These are phyloP conservation scores for Stenogyne calaminthoides DNA, from an alignment of 305 asterid genomes.

Conservation along the genomic window DNA sequence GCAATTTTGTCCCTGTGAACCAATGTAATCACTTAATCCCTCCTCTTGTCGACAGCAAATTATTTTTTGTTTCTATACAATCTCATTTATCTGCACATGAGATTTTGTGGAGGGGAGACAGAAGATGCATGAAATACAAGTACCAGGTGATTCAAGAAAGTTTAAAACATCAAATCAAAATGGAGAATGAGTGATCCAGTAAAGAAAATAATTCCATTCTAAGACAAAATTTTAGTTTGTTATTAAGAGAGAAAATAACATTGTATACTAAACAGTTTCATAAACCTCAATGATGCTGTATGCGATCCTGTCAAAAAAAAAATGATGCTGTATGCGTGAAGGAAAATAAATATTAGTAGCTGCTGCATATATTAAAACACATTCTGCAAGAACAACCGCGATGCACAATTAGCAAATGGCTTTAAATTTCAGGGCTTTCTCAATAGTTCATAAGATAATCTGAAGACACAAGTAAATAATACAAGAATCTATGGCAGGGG, in stretches of 20 bases:
- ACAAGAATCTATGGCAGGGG: background rate
- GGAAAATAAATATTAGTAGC: background rate
- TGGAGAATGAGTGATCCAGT: background rate
- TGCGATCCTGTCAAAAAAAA: no score
- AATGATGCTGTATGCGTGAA: background rate
- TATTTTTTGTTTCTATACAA: background rate
- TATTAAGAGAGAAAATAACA: background rate
- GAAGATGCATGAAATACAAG: background rate
- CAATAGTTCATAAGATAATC: constrained; percentile 9
- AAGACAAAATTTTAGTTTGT: background rate
- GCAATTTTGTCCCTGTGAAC: constrained; percentile 21
- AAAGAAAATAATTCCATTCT: background rate
- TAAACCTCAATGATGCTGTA: background rate
- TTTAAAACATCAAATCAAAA: background rate
- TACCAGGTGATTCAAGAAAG: background rate
- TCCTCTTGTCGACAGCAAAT: background rate
- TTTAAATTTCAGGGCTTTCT: background rate
- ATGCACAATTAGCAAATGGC: background rate
- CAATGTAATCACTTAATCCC: background rate
- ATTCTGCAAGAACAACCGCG: background rate
- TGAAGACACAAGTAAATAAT: background rate
- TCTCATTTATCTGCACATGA: background rate
- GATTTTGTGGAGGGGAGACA: background rate
- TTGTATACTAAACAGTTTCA: background rate
- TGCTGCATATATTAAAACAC: background rate